These are phyloP conservation scores for Colletotrichum australisinense DNA, from an alignment of 2,329 filamentous ascomycete species.

Conservation along the genomic window DNA sequence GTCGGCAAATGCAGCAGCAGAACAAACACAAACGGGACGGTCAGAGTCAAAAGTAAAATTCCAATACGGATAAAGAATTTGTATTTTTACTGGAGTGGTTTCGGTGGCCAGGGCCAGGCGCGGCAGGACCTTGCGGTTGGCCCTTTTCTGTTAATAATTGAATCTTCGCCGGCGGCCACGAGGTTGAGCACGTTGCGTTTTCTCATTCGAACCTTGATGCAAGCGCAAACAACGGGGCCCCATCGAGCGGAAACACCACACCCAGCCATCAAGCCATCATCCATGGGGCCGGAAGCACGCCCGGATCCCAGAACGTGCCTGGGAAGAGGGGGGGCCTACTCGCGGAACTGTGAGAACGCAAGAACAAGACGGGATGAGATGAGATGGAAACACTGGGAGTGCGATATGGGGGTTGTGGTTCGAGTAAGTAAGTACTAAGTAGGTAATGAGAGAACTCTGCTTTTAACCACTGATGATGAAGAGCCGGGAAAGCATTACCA, in stretches of 20 bases:
- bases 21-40: conserved; percentile 1
- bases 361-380: background rate
- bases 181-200: conserved; percentile 30
- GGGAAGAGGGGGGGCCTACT: too few species aligned
- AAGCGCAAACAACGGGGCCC: conserved; percentile 25
- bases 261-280: conserved; percentile 10
- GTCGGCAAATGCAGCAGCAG: conserved; percentile 11
- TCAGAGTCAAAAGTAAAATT: conserved; percentile 16
- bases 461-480: conserved; percentile 1
- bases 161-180: conserved; percentile 34
- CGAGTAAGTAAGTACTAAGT: background rate
- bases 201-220: conserved; percentile 27
- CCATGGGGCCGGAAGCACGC: conserved; percentile 21
- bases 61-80: conserved; percentile 13
- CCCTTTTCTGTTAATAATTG: conserved; percentile 35
- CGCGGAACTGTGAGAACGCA: too few species aligned
- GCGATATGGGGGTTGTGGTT: background rate
- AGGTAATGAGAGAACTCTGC: background rate
- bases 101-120: conserved; percentile 27
- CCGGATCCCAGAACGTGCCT: background rate
- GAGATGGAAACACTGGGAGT: background rate
- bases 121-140: conserved; percentile 10
- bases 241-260: conserved; percentile 30
- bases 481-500: background rate
- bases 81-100: conserved; percentile 18